A percentile compares a stretch with the other conserved stretches of the same genome.
Evolutionary conservation across 2,329 filamentous ascomycete species (phyloP).

Genomic region (Neofusicoccum laricinum): DNA sequence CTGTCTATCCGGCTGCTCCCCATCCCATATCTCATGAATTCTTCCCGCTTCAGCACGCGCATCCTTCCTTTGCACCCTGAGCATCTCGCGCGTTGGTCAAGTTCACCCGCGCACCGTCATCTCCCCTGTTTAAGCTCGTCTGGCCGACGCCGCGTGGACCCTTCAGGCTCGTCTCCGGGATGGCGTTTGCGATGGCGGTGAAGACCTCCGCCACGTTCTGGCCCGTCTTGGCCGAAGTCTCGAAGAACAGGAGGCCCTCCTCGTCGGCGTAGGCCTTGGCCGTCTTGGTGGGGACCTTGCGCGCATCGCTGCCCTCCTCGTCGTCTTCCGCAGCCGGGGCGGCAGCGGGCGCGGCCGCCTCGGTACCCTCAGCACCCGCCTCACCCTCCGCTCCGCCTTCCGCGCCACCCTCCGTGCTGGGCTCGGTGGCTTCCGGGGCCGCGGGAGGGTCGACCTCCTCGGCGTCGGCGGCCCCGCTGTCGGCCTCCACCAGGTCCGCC

Average conservation of each 20-base stretch:
- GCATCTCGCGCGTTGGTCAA: conserved; percentile 67
- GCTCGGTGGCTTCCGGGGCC: conserved; percentile 20
- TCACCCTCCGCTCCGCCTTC: conserved; percentile 49
- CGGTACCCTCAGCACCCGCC: conserved; percentile 32
- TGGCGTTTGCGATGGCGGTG: conserved; percentile 95
- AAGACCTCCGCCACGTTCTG: conserved; percentile 95
- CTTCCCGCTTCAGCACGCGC: conserved; percentile 65
- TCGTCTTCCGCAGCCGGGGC: conserved; percentile 43
- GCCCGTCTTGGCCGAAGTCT: conserved; percentile 96
- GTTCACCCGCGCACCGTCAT: conserved; percentile 76
- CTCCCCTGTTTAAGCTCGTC: conserved; percentile 54
- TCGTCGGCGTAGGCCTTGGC: conserved; percentile 93
- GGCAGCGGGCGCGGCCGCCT: not conserved
- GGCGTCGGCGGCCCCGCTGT: conserved; percentile 37
- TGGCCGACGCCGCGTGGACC: conserved; percentile 67
- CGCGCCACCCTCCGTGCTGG: conserved; percentile 40
- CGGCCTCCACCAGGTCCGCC: conserved; percentile 65
- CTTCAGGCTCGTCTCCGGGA: conserved; percentile 95
- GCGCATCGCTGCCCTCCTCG: conserved; percentile 67
- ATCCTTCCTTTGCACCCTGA: conserved; percentile 80
- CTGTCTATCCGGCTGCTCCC: conserved; percentile 4
- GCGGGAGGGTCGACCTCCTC: conserved; percentile 40
- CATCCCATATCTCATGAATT: not conserved
- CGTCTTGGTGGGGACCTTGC: conserved; percentile 88
- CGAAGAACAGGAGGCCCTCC: conserved; percentile 91